Conservation (phyloP, 2,329 filamentous ascomycete genomes). For the Knufia petricola region DNA sequence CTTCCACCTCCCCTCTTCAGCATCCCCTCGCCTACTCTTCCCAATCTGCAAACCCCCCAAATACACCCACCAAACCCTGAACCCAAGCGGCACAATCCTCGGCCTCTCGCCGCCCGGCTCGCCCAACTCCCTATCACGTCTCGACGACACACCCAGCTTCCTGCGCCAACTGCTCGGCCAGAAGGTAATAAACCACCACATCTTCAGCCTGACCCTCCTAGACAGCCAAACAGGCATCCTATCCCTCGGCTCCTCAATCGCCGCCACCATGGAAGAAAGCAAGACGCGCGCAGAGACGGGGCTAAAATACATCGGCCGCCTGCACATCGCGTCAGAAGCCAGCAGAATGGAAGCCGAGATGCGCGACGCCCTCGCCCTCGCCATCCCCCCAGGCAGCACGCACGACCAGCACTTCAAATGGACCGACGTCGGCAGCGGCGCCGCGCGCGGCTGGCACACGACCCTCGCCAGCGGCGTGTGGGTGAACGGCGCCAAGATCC, state of each 20-base stretch:
- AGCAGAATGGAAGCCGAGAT: slow-evolving; percentile 15
- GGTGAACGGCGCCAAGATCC: slow-evolving; percentile 25
- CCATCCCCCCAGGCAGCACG: slow-evolving; percentile 10
- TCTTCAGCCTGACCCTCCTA: slow-evolving; percentile 27
- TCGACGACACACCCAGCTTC: slow-evolving; percentile 19
- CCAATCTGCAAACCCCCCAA: slow-evolving; percentile 25
- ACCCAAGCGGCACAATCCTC: slow-evolving; percentile 23
- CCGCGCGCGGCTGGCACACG: slow-evolving; percentile 27
- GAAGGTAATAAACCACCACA: slow-evolving; percentile 16
- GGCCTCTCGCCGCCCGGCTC: slow-evolving; percentile 25
- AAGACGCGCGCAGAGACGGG: slow-evolving; percentile 23
- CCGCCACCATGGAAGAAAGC: slow-evolving; percentile 21
- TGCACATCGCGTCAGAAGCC: slow-evolving; percentile 10
- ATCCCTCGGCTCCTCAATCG: slow-evolving; percentile 26
- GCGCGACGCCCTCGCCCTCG: slow-evolving; percentile 6
- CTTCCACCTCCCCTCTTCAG: slow-evolving; percentile 6
- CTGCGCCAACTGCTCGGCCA: slow-evolving; percentile 22
- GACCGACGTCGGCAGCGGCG: slow-evolving; percentile 23
- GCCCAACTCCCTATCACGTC: slow-evolving; percentile 21
- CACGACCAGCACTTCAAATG: slow-evolving; percentile 25
- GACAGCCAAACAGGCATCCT: slow-evolving; percentile 25
- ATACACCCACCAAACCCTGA: slow-evolving; percentile 23
- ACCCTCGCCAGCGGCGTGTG: slow-evolving; percentile 27
- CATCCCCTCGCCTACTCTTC: slow-evolving; percentile 21
- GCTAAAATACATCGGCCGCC: slow-evolving; percentile 20